These are phyloP conservation scores for Ophioceras dolichostomum DNA, from an alignment of 2,329 filamentous ascomycete genomes.

Conservation along the genomic window DNA sequence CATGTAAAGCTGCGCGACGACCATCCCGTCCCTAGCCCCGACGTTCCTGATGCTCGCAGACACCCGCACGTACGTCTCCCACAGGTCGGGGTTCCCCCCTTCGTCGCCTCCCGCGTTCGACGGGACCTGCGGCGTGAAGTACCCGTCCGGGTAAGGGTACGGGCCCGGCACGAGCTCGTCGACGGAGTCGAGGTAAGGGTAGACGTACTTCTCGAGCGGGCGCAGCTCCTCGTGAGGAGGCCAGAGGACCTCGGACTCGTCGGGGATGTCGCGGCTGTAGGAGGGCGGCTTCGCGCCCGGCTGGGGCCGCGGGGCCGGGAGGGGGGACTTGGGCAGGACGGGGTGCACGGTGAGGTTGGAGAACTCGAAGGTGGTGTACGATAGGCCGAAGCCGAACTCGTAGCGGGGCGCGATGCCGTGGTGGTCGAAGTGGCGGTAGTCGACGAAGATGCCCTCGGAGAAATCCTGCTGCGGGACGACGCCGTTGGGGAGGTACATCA, in stretches of 20 bases:
- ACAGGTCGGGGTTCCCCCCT: slow-evolving; percentile 56
- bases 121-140: slow-evolving; percentile 30
- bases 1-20: slow-evolving; percentile 35
- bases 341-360: slow-evolving; percentile 34
- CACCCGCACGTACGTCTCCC: slow-evolving; percentile 39
- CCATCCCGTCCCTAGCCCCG: slow-evolving; percentile 28
- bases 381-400: slow-evolving; percentile 78
- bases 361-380: slow-evolving; percentile 64
- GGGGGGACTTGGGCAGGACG: slow-evolving; percentile 30
- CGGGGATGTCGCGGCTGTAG: slow-evolving; percentile 42
- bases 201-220: slow-evolving; percentile 58
- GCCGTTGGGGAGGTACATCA: slow-evolving; percentile 58
- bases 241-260: slow-evolving; percentile 44
- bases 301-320: slow-evolving; percentile 23
- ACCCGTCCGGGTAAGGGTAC: slow-evolving; percentile 44
- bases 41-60: slow-evolving; percentile 41
- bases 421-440: slow-evolving; percentile 84
- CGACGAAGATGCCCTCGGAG: slow-evolving; percentile 70
- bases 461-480: slow-evolving; percentile 73
- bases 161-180: slow-evolving; percentile 25
- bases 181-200: slow-evolving; percentile 50
- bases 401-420: slow-evolving; percentile 62
- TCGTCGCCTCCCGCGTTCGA: slow-evolving; percentile 60
- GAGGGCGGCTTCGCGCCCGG: slow-evolving; percentile 35
- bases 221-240: slow-evolving; percentile 38